Percentiles rank a stretch among this genome's conserved stretches.
These are phyloP conservation scores for Penicillium flavigenum DNA, from an alignment of 495 filamentous ascomycete genomes.

Conservation along the genomic window DNA sequence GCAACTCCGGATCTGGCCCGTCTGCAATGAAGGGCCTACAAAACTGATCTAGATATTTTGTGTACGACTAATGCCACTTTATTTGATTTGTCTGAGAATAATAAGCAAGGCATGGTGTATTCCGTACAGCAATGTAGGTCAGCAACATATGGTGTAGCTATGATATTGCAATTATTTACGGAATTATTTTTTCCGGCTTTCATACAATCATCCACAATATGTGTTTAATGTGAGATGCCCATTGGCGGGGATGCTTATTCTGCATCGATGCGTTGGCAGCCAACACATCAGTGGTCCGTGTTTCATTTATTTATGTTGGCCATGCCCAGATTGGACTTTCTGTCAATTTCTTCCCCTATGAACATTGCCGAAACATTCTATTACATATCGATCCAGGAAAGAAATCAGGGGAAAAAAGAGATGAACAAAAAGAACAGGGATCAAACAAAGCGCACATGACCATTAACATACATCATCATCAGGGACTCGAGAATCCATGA, in stretches of 20 bases:
- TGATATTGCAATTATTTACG: too few species aligned
- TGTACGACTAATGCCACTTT: constrained; percentile 20
- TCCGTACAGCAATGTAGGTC: too few species aligned
- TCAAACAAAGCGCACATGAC: constrained; percentile 3
- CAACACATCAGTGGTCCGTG: constrained; percentile 13
- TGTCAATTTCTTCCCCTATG: background rate
- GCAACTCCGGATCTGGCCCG: constrained; percentile 12
- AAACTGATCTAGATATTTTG: constrained; percentile 19
- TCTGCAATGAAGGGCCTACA: constrained; percentile 10
- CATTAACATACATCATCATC: constrained; percentile 11
- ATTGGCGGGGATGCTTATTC: constrained; percentile 4
- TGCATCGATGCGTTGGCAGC: constrained; percentile 11
- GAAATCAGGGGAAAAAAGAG: background rate
- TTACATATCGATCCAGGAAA: background rate
- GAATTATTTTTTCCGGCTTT: background rate
- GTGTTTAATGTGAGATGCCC: background rate
- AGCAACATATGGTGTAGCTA: too few species aligned
- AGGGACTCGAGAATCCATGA: background rate
- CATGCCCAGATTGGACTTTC: background rate
- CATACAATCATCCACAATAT: background rate
- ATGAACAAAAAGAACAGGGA: background rate
- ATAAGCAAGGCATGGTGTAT: background rate
- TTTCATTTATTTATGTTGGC: constrained; percentile 14
- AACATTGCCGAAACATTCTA: background rate
- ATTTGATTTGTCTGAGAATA: constrained; percentile 5